These are phyloP conservation scores for Purpureocillium lavendulum DNA, from an alignment of 2,329 filamentous ascomycete genomes.

Conservation along the genomic window DNA sequence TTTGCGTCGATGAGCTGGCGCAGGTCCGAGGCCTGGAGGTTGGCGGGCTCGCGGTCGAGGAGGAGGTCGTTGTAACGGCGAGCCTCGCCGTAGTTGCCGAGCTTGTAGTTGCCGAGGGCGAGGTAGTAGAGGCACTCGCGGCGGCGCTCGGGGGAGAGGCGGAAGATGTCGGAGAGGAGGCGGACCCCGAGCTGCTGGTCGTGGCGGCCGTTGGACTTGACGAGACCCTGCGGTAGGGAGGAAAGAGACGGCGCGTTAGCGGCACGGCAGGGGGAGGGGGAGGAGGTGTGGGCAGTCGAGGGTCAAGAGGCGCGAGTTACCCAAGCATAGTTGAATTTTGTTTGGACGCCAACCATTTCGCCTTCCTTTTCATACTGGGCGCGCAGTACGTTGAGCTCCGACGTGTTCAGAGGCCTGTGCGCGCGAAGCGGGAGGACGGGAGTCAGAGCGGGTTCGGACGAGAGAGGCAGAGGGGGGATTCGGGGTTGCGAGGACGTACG, in stretches of 20 bases:
- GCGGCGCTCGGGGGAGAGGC: slow-evolving; percentile 81
- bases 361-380: slow-evolving; percentile 96
- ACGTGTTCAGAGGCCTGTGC: slow-evolving; percentile 73
- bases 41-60: slow-evolving; percentile 82
- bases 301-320: slow-evolving; percentile 37
- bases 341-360: slow-evolving; percentile 92
- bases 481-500: slow-evolving; percentile 42
- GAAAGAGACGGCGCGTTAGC: no score
- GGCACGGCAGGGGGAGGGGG: neutral
- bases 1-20: slow-evolving; percentile 88
- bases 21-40: slow-evolving; percentile 83
- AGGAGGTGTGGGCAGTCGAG: slow-evolving; percentile 1
- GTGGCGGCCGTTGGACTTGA: slow-evolving; percentile 76
- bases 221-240: slow-evolving; percentile 59
- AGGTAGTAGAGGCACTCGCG: slow-evolving; percentile 98
- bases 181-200: slow-evolving; percentile 94
- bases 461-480: neutral
- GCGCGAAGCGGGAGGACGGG: neutral
- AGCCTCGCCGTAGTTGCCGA: slow-evolving; percentile 94
- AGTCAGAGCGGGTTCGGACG: slow-evolving; percentile 4
- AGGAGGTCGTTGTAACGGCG: slow-evolving; percentile 90
- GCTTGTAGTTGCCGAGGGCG: slow-evolving; percentile 93
- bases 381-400: slow-evolving; percentile 86
- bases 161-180: slow-evolving; percentile 93
- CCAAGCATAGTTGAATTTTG: slow-evolving; percentile 99